Base-by-base conservation (phyloP, 2,329 filamentous ascomycete species). In the Phialophora chinensis region DNA sequence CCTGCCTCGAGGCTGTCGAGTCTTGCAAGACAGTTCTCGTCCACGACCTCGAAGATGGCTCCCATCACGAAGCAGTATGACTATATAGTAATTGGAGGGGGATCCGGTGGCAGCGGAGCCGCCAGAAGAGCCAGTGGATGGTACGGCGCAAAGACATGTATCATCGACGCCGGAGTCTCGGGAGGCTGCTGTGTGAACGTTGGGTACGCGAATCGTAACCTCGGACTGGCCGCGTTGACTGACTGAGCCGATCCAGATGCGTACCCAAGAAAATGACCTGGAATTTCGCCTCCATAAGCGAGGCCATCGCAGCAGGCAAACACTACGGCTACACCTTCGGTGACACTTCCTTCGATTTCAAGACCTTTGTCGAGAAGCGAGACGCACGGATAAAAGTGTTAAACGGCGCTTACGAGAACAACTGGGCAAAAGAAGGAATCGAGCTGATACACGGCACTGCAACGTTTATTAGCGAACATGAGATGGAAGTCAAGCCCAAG, bases 21-120 rank as follows among this genome's bases (percentile, higher is more conserved):
- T 20, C 70, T 83, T 20, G 74, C 79, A 3, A 75, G 77, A 64
- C 81, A 82, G 56, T 79, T 83, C 65, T 76, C 78, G 29, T 75
- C 74, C 6, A 74, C 75, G 11, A 65, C 75, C 14, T 54, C 60
- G 29, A 74, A 67, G 62, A 84, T 83, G 82, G 78, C 81, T 66
- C 82, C 83, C 27, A 76, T 80, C 47, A 75, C 77, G 27, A 79
- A 81, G 67, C 78, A 80, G 65, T 85, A 84, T 73, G 84, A 86
- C 72, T 86, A 84, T 70, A 83, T 86, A 63, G 83, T 86, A 65
- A 80, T 85, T 71, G 84, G 84, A 64, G 84, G 83, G 71, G 84
- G 84, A 58, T 83, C 81, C 68, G 83, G 83, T 68, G 84, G 84
- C 44, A 81, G 80, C 69, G 83, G 80, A 63, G 80, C 82, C 62